phyloP scores from a whole-genome alignment of 257 asterid species.

The Eucommia ulmoides region DNA sequence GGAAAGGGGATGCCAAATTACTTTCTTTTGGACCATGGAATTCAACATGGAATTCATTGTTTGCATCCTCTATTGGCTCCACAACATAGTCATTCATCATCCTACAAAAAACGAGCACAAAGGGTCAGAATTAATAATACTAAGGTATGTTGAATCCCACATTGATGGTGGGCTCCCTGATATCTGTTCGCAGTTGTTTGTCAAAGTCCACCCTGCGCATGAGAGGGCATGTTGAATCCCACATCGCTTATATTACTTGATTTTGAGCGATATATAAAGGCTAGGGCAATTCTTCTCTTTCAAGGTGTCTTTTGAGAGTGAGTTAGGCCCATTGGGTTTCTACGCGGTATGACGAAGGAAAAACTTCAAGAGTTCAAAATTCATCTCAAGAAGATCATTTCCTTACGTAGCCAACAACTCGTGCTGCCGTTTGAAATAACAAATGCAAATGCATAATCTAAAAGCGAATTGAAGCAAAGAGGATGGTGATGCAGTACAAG shows the following conservation, averaged over 20 bases:
- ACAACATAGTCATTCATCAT: slow-evolving; percentile 91
- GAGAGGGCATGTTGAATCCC: not conserved
- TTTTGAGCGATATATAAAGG: not conserved
- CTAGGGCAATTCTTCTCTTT: not conserved
- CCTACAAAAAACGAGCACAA: slow-evolving; percentile 28
- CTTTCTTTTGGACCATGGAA: slow-evolving; percentile 98
- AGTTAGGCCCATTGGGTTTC: no score
- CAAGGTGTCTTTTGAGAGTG: no score
- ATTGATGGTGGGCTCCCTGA: not conserved
- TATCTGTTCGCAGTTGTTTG: no score
- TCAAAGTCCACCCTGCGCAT: no score
- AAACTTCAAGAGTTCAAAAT: no score
- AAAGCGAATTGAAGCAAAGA: not conserved
- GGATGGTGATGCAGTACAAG: not conserved
- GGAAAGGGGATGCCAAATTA: no score
- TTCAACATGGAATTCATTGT: slow-evolving; percentile 71
- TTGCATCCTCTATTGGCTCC: slow-evolving; percentile 76
- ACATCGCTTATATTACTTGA: not conserved
- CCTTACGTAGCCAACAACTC: not conserved
- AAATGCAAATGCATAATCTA: not conserved
- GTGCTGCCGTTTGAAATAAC: not conserved
- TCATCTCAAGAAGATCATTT: not conserved
- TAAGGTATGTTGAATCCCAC: not conserved
- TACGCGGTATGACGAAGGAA: no score
- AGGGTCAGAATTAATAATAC: not conserved